Percentiles rank a stretch among this genome's conserved stretches.
Conservation (phyloP, 2,329 filamentous ascomycete species). For the Eutypa lata region DNA sequence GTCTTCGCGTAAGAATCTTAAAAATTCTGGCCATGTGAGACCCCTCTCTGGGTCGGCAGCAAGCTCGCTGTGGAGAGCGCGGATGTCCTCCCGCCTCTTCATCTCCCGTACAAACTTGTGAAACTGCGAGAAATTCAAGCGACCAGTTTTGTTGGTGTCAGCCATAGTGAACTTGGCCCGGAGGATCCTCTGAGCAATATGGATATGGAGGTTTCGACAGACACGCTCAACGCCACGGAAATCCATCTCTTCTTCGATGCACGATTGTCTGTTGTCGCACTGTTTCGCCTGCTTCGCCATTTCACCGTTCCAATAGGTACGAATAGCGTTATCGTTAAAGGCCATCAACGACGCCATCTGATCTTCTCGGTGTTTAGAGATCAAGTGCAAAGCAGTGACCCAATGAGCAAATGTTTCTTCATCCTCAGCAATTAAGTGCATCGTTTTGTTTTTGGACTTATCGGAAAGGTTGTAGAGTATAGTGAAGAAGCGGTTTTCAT, state of each 20-base stretch:
- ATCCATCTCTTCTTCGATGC: slow-evolving; percentile 69
- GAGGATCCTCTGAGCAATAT: slow-evolving; percentile 74
- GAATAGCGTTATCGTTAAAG: slow-evolving; percentile 78
- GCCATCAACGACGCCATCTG: slow-evolving; percentile 87
- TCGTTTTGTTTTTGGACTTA: slow-evolving; percentile 76
- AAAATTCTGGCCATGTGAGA: slow-evolving; percentile 70
- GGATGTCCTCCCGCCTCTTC: slow-evolving; percentile 81
- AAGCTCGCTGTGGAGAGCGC: slow-evolving; percentile 64
- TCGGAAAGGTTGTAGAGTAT: slow-evolving; percentile 82
- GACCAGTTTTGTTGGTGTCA: slow-evolving; percentile 61
- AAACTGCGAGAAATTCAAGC: slow-evolving; percentile 77
- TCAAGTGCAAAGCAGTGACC: slow-evolving; percentile 78
- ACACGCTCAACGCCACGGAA: slow-evolving; percentile 76
- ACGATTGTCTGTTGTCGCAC: slow-evolving; percentile 49
- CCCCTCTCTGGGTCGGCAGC: slow-evolving; percentile 58
- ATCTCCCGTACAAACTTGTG: slow-evolving; percentile 77
- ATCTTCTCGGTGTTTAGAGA: slow-evolving; percentile 82
- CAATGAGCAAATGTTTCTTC: slow-evolving; percentile 71
- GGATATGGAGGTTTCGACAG: slow-evolving; percentile 88
- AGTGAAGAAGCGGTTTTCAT: slow-evolving; percentile 78
- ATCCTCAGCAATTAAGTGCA: slow-evolving; percentile 82
- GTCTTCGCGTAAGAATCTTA: slow-evolving; percentile 67
- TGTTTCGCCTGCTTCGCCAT: slow-evolving; percentile 72
- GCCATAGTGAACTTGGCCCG: slow-evolving; percentile 71
- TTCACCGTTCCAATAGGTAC: slow-evolving; percentile 81